These are phyloP conservation scores for Dillenia turbinata DNA, from an alignment of 164 flowering plant species.

Conservation along the genomic window DNA sequence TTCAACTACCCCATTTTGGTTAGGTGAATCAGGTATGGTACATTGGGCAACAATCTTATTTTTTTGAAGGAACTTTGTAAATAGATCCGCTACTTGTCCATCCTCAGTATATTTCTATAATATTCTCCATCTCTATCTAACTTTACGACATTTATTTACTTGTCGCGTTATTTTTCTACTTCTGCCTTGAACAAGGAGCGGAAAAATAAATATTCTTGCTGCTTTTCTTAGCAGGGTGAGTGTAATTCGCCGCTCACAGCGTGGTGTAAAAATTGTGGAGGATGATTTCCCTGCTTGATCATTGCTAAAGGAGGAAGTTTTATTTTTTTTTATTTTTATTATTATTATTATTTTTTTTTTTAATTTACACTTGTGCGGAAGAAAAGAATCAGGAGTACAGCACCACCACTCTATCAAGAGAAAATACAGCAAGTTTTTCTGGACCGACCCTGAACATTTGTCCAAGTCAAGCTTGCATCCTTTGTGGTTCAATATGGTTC, in stretches of 20 bases:
- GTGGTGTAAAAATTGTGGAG: slow-evolving; percentile 53
- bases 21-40: no score
- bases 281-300: slow-evolving; percentile 19
- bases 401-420: slow-evolving; percentile 19
- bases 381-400: slow-evolving; percentile 15
- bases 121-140: no score
- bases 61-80: no score
- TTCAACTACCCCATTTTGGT: no score
- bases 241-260: slow-evolving; percentile 35
- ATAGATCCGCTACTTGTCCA: no score
- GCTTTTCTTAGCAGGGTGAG: slow-evolving; percentile 33
- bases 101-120: no score
- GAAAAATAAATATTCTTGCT: slow-evolving; percentile 18
- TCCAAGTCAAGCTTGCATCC: slow-evolving; percentile 2
- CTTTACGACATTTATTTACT: no score
- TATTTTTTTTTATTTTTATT: no score
- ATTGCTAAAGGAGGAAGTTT: slow-evolving; percentile 16
- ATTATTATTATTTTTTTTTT: no score
- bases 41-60: no score
- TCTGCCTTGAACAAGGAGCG: slow-evolving; percentile 13
- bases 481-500: slow-evolving; percentile 28
- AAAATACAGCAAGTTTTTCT: not conserved
- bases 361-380: slow-evolving; percentile 21
- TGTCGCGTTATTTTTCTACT: no score
- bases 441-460: no score